These are phyloP conservation scores for Backusella macrospora DNA, from an alignment of 192 early-diverging fungal genomes.

Conservation along the genomic window DNA sequence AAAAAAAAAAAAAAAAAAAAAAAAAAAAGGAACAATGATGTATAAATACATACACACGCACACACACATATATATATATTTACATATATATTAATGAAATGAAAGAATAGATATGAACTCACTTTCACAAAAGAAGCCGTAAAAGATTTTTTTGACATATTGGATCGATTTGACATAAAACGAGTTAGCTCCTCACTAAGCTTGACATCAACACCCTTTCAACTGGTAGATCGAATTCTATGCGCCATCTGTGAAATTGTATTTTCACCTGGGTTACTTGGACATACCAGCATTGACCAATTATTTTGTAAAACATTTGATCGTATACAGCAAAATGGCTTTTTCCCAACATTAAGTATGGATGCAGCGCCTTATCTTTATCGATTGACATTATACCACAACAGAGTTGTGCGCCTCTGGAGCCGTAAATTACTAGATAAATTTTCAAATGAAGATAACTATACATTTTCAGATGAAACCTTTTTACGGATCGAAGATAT, in stretches of 20 bases:
- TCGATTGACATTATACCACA: conserved; percentile 22
- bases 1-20: neutral
- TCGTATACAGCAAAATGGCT: conserved; percentile 19
- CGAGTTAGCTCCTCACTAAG: conserved; percentile 1
- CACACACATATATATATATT: too few species aligned
- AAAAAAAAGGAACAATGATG: neutral
- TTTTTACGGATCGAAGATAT: neutral
- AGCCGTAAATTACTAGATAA: conserved; percentile 30
- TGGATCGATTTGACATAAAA: conserved; percentile 24
- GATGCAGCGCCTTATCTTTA: conserved; percentile 7
- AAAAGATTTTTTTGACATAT: conserved; percentile 20
- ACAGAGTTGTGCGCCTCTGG: conserved; percentile 28
- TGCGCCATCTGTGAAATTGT: conserved; percentile 33
- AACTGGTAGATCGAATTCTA: neutral
- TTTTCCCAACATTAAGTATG: conserved; percentile 12
- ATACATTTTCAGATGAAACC: neutral
- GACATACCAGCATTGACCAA: neutral
- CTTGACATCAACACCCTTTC: neutral
- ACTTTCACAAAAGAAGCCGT: conserved; percentile 27
- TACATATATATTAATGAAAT: neutral
- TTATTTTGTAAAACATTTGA: conserved; percentile 22
- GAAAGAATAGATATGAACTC: conserved; percentile 21
- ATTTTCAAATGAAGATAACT: conserved; percentile 3
- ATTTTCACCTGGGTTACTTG: conserved; percentile 13
- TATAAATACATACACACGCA: too few species aligned